Conservation (phyloP, 306 rosid genomes). For the Sphenostylis stenocarpa region DNA sequence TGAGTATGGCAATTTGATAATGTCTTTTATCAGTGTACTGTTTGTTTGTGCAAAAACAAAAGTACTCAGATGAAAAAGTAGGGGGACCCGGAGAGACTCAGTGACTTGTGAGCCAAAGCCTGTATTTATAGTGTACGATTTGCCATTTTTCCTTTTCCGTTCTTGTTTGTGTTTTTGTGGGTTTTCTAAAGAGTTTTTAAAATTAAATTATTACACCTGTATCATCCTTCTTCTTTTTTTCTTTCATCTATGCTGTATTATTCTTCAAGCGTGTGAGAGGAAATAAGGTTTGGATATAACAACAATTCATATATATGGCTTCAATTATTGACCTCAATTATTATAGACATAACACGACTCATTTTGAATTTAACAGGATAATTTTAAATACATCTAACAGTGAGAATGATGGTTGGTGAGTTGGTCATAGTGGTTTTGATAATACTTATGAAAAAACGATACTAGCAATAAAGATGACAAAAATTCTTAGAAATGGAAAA, state of each 20-base stretch:
- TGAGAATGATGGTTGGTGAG: background rate
- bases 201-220: background rate
- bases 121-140: constrained; percentile 23
- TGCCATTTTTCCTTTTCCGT: constrained; percentile 25
- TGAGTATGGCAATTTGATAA: constrained; percentile 33
- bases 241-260: too few relatives aligned
- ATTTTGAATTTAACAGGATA: background rate
- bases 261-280: background rate
- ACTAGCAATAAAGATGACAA: background rate
- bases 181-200: background rate
- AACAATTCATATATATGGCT: background rate
- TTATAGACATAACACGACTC: background rate
- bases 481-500: too few relatives aligned
- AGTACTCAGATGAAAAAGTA: constrained; percentile 26
- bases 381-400: background rate
- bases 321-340: background rate
- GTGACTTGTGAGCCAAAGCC: constrained; percentile 34
- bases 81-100: constrained; percentile 37
- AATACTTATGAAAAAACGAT: too few relatives aligned
- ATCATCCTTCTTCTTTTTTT: background rate
- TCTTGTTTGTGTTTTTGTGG: constrained; percentile 11
- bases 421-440: background rate
- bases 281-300: background rate
- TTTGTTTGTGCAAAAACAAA: constrained; percentile 32
- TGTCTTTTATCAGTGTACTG: constrained; percentile 30